Evolutionary conservation across 257 asterid species (phyloP).

Genomic region (Anisodus tanguticus): DNA sequence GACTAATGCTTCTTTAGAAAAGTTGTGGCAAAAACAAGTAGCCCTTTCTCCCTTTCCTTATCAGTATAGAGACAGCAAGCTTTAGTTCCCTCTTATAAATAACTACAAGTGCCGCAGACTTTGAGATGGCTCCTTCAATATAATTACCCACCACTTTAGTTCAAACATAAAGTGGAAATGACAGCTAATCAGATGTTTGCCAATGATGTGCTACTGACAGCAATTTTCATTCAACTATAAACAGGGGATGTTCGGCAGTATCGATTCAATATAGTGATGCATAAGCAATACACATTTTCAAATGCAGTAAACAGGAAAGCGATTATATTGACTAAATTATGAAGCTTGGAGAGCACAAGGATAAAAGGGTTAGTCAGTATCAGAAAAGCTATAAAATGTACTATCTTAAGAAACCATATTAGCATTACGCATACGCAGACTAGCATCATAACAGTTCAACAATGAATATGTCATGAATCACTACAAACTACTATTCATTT

Average conservation of each 20-base stretch:
- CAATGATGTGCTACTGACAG: neutral
- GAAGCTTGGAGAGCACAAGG: constrained; percentile 1
- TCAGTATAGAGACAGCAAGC: neutral
- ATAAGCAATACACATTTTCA: constrained; percentile 9
- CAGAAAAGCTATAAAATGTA: neutral
- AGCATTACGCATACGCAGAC: neutral
- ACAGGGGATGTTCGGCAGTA: neutral
- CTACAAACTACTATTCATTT: constrained; percentile 19
- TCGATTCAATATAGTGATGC: constrained; percentile 5
- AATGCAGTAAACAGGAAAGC: neutral
- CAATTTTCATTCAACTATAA: neutral
- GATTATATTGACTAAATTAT: neutral
- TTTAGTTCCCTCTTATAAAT: constrained; percentile 3
- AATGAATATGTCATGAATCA: neutral
- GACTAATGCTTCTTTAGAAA: neutral
- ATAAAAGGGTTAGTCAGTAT: neutral
- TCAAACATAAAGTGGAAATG: neutral
- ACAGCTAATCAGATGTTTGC: neutral
- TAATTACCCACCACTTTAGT: neutral
- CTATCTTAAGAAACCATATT: constrained; percentile 19
- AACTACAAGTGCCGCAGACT: neutral
- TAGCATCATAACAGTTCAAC: neutral
- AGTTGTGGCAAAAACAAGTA: neutral
- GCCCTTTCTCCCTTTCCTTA: neutral
- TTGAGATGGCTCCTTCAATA: neutral